Percentiles rank a stretch among this genome's conserved stretches.
phyloP scores from a whole-genome alignment of 352 stramenopile species.

The Hyaloperonospora arabidopsidis region DNA sequence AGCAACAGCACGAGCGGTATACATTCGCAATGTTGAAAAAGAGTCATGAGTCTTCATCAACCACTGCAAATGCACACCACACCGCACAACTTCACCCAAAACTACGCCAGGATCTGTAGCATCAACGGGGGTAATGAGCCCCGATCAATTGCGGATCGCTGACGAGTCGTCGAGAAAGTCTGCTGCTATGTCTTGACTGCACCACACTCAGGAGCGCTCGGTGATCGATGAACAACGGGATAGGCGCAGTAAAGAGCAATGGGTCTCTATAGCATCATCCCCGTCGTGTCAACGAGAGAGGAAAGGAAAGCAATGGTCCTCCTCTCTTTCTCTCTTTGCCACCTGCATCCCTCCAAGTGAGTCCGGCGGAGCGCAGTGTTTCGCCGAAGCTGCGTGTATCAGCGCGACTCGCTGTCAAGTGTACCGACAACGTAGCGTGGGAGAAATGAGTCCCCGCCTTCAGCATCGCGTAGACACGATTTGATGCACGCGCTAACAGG shows the following conservation, averaged over 20 bases:
- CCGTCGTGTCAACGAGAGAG: constrained; percentile 1
- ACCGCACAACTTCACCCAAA: constrained; percentile 13
- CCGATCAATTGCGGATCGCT: constrained; percentile 20
- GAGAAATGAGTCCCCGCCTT: no score
- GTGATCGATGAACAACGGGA: constrained; percentile 1
- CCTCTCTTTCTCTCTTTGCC: not conserved
- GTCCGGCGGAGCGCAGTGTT: no score
- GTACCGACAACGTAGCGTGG: no score
- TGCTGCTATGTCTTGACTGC: constrained; percentile 9
- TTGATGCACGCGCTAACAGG: no score
- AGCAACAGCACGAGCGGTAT: no score
- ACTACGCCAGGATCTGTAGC: constrained; percentile 14
- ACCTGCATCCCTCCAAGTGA: no score
- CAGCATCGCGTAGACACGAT: no score
- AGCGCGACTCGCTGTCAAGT: no score
- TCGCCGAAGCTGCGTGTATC: no score
- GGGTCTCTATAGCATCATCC: constrained; percentile 16
- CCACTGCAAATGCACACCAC: constrained; percentile 5
- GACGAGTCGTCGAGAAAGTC: constrained; percentile 4
- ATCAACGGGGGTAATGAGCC: constrained; percentile 32
- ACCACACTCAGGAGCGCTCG: constrained; percentile 9
- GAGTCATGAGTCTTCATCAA: constrained; percentile 30
- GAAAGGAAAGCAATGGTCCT: constrained; percentile 26
- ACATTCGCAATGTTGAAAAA: constrained; percentile 2
- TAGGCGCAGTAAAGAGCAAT: constrained; percentile 21